Conservation (phyloP, 1,284 basidiomycete genomes). For the Phlebopus sp. region DNA sequence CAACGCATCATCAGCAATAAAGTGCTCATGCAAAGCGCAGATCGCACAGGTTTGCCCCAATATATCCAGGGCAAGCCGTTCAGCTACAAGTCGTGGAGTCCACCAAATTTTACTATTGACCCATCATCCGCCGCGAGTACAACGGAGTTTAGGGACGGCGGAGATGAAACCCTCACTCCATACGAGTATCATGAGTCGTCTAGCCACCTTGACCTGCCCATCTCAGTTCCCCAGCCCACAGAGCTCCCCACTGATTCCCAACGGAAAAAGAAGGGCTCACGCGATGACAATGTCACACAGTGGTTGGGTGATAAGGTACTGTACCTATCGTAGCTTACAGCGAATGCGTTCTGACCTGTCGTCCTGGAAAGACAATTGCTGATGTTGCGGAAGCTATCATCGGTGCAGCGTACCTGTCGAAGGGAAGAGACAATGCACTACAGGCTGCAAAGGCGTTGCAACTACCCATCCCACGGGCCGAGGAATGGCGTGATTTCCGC, state of each 20-base stretch:
- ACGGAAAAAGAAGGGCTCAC: constrained; percentile 38
- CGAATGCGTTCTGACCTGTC: constrained; percentile 10
- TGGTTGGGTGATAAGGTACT: constrained; percentile 75
- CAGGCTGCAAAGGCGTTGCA: constrained; percentile 59
- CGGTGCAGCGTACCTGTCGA: constrained; percentile 72
- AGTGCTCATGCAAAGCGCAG: constrained; percentile 55
- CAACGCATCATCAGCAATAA: constrained; percentile 73
- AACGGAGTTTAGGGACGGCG: constrained; percentile 22
- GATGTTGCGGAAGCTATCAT: constrained; percentile 81
- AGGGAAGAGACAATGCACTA: constrained; percentile 63
- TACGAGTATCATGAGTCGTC: constrained; percentile 10
- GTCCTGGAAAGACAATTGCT: constrained; percentile 58
- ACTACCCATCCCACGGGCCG: constrained; percentile 57
- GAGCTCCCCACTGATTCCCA: not conserved
- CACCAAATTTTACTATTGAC: constrained; percentile 43
- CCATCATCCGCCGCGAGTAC: constrained; percentile 11
- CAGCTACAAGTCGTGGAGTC: constrained; percentile 60
- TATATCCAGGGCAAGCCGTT: constrained; percentile 75
- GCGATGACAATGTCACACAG: constrained; percentile 48
- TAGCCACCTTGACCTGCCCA: constrained; percentile 10
- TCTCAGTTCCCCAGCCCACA: constrained; percentile 28
- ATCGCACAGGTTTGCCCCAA: constrained; percentile 54
- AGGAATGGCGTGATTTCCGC: constrained; percentile 69
- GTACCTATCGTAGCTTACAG: constrained; percentile 3
- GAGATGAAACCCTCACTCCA: constrained; percentile 28